These are phyloP conservation scores for Umbelopsis isabellina DNA, from an alignment of 192 early-diverging fungal genomes.

Conservation along the genomic window DNA sequence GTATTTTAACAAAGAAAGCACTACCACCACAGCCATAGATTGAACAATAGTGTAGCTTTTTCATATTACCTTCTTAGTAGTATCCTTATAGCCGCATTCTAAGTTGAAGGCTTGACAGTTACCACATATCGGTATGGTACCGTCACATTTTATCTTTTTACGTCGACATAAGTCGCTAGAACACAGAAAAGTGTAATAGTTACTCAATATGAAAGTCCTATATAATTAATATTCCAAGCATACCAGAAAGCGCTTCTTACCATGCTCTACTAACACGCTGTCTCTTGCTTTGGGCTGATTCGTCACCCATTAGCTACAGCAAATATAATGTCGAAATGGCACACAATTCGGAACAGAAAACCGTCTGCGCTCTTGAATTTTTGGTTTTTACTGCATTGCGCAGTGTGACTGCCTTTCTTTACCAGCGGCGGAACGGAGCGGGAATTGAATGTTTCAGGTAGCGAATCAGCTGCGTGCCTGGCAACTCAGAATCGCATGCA, in stretches of 20 bases:
- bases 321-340: background rate
- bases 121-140: conserved; percentile 65
- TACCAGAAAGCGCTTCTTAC: conserved; percentile 16
- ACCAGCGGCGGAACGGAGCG: background rate
- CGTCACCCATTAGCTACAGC: conserved; percentile 12
- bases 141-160: conserved; percentile 88
- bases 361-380: background rate
- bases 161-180: conserved; percentile 74
- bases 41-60: background rate
- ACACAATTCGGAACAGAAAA: background rate
- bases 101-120: conserved; percentile 72
- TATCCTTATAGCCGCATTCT: conserved; percentile 67
- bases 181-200: background rate
- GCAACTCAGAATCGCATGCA: background rate
- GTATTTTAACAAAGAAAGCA: background rate
- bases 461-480: background rate
- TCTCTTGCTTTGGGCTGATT: conserved; percentile 31
- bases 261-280: conserved; percentile 47
- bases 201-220: background rate
- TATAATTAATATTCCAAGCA: background rate
- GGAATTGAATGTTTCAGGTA: background rate
- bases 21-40: conserved; percentile 24
- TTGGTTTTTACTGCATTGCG: background rate
- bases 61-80: conserved; percentile 41
- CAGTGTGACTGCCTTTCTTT: background rate